A percentile compares a stretch with the other conserved stretches of the same genome.
Evolutionary conservation across 1,284 basidiomycete genomes (phyloP).

Genomic region (Naganishia sp.): DNA sequence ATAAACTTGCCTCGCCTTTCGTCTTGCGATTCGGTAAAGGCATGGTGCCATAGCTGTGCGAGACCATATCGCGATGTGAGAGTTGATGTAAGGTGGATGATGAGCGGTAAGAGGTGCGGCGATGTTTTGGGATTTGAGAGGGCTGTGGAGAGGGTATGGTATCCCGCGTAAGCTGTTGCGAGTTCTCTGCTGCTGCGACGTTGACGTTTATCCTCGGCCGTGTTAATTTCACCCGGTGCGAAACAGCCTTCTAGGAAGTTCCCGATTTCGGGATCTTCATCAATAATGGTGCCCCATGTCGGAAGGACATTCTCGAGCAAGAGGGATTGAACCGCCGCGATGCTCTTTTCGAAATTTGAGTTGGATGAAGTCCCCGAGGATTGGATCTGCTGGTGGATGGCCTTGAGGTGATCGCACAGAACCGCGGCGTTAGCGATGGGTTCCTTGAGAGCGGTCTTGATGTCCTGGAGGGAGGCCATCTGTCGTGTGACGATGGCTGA

Average conservation of each 20-base stretch:
- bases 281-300: conserved; percentile 65
- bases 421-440: conserved; percentile 5
- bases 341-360: conserved; percentile 54
- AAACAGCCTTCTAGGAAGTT: conserved; percentile 41
- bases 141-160: conserved; percentile 39
- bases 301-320: conserved; percentile 68
- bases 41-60: conserved; percentile 63
- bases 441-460: conserved; percentile 18
- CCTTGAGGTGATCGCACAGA: conserved; percentile 2
- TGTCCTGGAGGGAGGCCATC: conserved; percentile 14
- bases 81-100: conserved; percentile 57
- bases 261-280: conserved; percentile 52
- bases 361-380: neutral
- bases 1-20: conserved; percentile 30
- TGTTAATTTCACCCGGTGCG: conserved; percentile 31
- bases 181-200: conserved; percentile 8
- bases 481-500: neutral
- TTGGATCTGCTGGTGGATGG: conserved; percentile 3
- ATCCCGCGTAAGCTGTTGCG: conserved; percentile 41
- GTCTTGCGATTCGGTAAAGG: conserved; percentile 50
- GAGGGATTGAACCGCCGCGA: conserved; percentile 64
- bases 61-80: conserved; percentile 66
- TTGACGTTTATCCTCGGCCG: neutral
- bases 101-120: conserved; percentile 38
- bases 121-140: conserved; percentile 35